Evolutionary conservation across 1,139 yeast species (phyloP).

Genomic region (Blastobotrys niveus): DNA sequence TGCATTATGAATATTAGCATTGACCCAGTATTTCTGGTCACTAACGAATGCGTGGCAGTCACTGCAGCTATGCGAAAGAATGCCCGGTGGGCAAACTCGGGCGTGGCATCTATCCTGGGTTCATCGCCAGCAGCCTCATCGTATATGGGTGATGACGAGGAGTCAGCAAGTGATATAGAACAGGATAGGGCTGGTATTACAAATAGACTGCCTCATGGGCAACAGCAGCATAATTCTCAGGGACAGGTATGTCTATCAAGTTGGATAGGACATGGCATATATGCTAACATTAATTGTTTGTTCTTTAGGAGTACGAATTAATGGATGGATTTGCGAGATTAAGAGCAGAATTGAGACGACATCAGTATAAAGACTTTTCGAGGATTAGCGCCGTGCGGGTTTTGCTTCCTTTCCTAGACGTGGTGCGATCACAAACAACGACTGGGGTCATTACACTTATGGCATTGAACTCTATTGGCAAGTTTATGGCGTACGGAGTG

Average conservation of each 20-base stretch:
- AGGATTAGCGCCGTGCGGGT: slow-evolving; percentile 68
- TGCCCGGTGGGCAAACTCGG: slow-evolving; percentile 73
- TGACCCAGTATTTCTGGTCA: slow-evolving; percentile 78
- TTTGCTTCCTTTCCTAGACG: slow-evolving; percentile 77
- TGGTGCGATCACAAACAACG: slow-evolving; percentile 79
- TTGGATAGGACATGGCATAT: too few relatives aligned
- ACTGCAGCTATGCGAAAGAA: slow-evolving; percentile 89
- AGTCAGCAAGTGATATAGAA: too few relatives aligned
- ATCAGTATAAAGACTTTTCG: slow-evolving; percentile 43
- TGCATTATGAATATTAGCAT: slow-evolving; percentile 39
- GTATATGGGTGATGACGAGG: slow-evolving; percentile 32
- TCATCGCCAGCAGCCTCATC: slow-evolving; percentile 1
- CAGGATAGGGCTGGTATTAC: too few relatives aligned
- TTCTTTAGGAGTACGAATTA: slow-evolving; percentile 51
- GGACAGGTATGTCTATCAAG: too few relatives aligned
- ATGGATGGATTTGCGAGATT: slow-evolving; percentile 77
- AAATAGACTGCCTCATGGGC: slow-evolving; percentile 28
- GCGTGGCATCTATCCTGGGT: slow-evolving; percentile 77
- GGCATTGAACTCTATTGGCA: slow-evolving; percentile 71
- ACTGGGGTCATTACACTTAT: slow-evolving; percentile 81
- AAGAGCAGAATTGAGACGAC: slow-evolving; percentile 52
- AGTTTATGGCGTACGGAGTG: slow-evolving; percentile 59
- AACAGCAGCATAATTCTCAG: too few relatives aligned
- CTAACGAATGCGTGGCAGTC: slow-evolving; percentile 81
- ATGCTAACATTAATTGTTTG: too few relatives aligned